Conservation (phyloP, 2,329 filamentous ascomycete genomes). For the Bipolaris victoriae region DNA sequence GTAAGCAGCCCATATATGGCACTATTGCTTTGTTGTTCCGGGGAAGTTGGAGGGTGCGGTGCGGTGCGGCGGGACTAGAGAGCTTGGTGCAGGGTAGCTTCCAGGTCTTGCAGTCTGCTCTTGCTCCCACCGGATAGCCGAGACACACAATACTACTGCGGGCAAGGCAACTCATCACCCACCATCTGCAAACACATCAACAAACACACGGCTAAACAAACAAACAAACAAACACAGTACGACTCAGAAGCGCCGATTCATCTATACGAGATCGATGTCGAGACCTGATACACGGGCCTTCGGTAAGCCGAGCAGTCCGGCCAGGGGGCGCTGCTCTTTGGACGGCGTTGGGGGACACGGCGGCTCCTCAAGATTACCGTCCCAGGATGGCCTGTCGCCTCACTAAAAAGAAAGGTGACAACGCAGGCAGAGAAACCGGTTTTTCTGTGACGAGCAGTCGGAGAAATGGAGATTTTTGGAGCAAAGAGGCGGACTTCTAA, state of each 20-base stretch:
- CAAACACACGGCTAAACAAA: not conserved
- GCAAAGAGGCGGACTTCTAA: not conserved
- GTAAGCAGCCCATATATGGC: not conserved
- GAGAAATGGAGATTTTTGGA: too few relatives aligned
- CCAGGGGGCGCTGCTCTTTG: not conserved
- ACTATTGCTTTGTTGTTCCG: not conserved
- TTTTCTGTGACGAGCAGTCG: not conserved
- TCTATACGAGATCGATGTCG: not conserved
- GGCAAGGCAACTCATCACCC: not conserved
- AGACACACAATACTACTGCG: not conserved
- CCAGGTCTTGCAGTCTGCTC: not conserved
- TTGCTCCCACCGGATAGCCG: not conserved
- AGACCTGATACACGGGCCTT: not conserved
- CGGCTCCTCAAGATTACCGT: not conserved
- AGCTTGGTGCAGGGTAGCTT: not conserved
- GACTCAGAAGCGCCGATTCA: not conserved
- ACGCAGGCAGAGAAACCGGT: not conserved
- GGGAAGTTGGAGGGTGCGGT: not conserved
- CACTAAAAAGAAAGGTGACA: constrained; percentile 1
- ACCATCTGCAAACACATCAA: not conserved
- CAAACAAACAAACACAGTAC: not conserved
- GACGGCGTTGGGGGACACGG: not conserved
- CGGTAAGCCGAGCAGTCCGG: not conserved
- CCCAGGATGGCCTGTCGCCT: not conserved
- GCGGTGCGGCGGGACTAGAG: not conserved